A percentile compares a stretch with the other conserved stretches of the same genome.
These are phyloP conservation scores for Silene conica DNA, from an alignment of 148 eudicot species.

Conservation along the genomic window DNA sequence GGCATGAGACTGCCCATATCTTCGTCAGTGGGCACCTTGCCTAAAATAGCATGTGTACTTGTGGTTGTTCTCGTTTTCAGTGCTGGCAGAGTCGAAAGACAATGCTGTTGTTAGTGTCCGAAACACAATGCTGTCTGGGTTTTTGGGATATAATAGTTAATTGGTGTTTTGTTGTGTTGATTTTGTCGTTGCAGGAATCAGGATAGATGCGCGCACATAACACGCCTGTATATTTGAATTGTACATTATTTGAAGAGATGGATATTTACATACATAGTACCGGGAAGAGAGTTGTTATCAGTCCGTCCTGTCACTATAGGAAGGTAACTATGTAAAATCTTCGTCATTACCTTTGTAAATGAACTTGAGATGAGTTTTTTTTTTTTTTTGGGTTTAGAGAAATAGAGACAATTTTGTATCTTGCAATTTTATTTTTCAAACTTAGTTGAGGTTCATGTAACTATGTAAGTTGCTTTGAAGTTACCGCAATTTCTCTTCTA, in stretches of 20 bases:
- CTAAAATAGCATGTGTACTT: no score
- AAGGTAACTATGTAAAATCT: neutral
- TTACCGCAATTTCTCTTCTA: no score
- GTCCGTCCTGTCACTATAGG: neutral
- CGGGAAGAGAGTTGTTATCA: neutral
- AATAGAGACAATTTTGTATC: neutral
- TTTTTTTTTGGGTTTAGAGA: no score
- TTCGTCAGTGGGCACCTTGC: no score
- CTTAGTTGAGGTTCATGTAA: no score
- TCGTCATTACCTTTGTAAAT: constrained; percentile 17
- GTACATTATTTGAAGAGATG: constrained; percentile 10
- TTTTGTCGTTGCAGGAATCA: constrained; percentile 8
- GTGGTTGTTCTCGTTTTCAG: no score
- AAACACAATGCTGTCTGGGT: no score
- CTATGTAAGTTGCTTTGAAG: no score
- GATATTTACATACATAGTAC: constrained; percentile 4
- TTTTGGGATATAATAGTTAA: neutral
- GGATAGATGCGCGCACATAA: neutral
- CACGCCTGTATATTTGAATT: neutral
- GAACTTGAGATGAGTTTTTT: neutral
- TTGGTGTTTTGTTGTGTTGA: neutral
- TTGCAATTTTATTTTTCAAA: neutral
- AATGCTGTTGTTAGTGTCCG: no score
- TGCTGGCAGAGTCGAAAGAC: no score
- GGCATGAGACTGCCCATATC: no score